A percentile compares a stretch with the other conserved stretches of the same genome.
phyloP scores from a whole-genome alignment of 495 filamentous ascomycete genomes.

The Neurospora intermedia region DNA sequence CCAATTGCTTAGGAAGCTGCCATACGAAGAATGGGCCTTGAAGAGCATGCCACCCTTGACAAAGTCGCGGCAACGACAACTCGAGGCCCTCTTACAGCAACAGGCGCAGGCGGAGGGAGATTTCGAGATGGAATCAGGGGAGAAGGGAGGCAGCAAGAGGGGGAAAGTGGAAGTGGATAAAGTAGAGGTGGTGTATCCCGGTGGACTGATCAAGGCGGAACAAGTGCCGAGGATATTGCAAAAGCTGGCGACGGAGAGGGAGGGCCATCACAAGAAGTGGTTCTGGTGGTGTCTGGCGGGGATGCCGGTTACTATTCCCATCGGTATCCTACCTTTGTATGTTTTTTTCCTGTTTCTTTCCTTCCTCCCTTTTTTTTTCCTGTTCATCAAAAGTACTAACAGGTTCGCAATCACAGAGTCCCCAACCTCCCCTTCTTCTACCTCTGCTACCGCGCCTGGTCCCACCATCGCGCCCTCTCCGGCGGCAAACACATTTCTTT shows the following conservation, averaged over 20 bases:
- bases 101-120: neutral
- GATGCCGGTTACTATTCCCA: conserved; percentile 74
- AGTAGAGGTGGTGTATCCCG: conserved; percentile 71
- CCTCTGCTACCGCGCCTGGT: conserved; percentile 66
- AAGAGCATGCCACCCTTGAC: conserved; percentile 87
- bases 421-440: conserved; percentile 99
- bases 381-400: too few species aligned
- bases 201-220: conserved; percentile 50
- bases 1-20: conserved; percentile 69
- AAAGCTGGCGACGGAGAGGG: conserved; percentile 64
- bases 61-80: neutral
- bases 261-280: conserved; percentile 61
- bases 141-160: conserved; percentile 29
- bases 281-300: conserved; percentile 70
- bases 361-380: too few species aligned
- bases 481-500: conserved; percentile 81
- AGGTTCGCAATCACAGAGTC: conserved; percentile 39
- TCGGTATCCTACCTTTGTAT: conserved; percentile 78
- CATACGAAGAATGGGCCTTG: conserved; percentile 93
- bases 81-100: neutral
- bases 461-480: conserved; percentile 59
- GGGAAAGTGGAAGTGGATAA: conserved; percentile 43
- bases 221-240: conserved; percentile 50
- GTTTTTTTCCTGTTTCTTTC: conserved; percentile 13
- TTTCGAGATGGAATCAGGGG: conserved; percentile 17